Percentiles rank a stretch among this genome's conserved stretches.
phyloP scores from a whole-genome alignment of 805 yeast species.

The Candida fluviatilis region DNA sequence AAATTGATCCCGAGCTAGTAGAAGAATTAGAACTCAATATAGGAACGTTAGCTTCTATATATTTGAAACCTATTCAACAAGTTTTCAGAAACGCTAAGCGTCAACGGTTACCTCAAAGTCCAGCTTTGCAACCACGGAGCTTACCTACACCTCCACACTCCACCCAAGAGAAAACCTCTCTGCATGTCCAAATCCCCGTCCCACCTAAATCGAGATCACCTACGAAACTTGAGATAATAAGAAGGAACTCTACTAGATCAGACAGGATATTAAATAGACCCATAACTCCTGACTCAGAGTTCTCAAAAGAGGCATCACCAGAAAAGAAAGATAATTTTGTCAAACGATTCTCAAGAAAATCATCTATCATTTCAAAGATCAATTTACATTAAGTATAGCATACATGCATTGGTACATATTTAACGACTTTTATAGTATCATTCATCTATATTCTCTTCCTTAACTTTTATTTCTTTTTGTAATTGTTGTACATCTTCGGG shows the following conservation, averaged over 20 bases:
- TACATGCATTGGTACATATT: too few relatives aligned
- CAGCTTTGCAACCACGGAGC: slow-evolving; percentile 29
- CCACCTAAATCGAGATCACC: slow-evolving; percentile 1
- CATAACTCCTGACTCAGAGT: slow-evolving; percentile 18
- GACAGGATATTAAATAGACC: slow-evolving; percentile 2
- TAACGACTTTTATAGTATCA: neutral
- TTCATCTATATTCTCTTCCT: neutral
- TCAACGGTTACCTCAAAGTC: slow-evolving; percentile 46
- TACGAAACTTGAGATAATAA: neutral
- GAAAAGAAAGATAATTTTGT: slow-evolving; percentile 24
- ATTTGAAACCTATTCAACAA: slow-evolving; percentile 76
- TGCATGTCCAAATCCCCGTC: neutral
- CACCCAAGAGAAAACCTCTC: slow-evolving; percentile 7
- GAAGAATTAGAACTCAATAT: slow-evolving; percentile 82
- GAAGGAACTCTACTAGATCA: slow-evolving; percentile 1
- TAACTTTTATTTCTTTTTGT: neutral
- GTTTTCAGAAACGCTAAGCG: slow-evolving; percentile 66
- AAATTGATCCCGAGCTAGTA: slow-evolving; percentile 61
- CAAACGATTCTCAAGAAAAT: slow-evolving; percentile 29
- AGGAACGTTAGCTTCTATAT: slow-evolving; percentile 80
- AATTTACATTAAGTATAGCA: neutral
- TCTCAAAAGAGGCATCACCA: slow-evolving; percentile 11
- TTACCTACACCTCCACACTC: slow-evolving; percentile 1
- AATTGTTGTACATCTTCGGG: neutral
- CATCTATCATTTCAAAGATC: slow-evolving; percentile 18